Percentiles rank a stretch among this genome's conserved stretches.
phyloP scores from a whole-genome alignment of 2,329 filamentous ascomycete species.

The Chalara sp. region DNA sequence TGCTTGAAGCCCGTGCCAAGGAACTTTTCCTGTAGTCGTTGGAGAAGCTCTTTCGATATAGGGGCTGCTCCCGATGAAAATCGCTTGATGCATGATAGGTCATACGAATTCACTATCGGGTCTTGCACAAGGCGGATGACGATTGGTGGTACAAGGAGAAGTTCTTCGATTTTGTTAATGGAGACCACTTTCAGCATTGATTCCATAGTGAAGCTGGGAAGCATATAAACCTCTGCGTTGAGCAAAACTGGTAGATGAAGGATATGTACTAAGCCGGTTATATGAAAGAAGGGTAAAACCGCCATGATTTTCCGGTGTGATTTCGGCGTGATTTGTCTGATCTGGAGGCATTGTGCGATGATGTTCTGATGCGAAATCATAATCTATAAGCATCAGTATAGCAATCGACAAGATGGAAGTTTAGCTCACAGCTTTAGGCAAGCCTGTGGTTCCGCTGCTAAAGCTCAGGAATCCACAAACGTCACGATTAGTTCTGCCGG shows the following conservation, averaged over 20 bases:
- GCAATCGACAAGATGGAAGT: not conserved
- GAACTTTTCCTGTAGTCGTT: slow-evolving; percentile 47
- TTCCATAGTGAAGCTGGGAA: slow-evolving; percentile 53
- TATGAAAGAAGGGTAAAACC: slow-evolving; percentile 53
- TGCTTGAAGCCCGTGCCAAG: slow-evolving; percentile 56
- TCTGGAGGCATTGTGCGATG: slow-evolving; percentile 54
- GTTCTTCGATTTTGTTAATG: slow-evolving; percentile 45
- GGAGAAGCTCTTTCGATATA: slow-evolving; percentile 47
- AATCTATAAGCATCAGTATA: slow-evolving; percentile 33
- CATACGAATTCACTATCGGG: slow-evolving; percentile 45
- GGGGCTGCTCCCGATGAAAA: slow-evolving; percentile 58
- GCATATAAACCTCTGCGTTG: slow-evolving; percentile 58
- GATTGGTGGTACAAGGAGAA: slow-evolving; percentile 54
- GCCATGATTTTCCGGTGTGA: slow-evolving; percentile 47
- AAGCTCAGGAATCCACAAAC: slow-evolving; percentile 45
- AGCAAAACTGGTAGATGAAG: slow-evolving; percentile 54
- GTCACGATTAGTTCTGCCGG: slow-evolving; percentile 47
- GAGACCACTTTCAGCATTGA: slow-evolving; percentile 46
- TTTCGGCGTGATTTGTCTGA: slow-evolving; percentile 33
- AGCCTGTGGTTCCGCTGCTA: slow-evolving; percentile 40
- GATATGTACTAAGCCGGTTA: slow-evolving; percentile 47
- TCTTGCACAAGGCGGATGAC: slow-evolving; percentile 54
- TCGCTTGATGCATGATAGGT: slow-evolving; percentile 46
- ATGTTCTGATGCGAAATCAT: slow-evolving; percentile 49
- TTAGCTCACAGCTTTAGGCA: slow-evolving; percentile 37